Evolutionary conservation across 2,329 filamentous ascomycete genomes (phyloP), one percentile per base, ranked within the genome.

Genomic region (Aspergillus oerlinghausenensis): DNA sequence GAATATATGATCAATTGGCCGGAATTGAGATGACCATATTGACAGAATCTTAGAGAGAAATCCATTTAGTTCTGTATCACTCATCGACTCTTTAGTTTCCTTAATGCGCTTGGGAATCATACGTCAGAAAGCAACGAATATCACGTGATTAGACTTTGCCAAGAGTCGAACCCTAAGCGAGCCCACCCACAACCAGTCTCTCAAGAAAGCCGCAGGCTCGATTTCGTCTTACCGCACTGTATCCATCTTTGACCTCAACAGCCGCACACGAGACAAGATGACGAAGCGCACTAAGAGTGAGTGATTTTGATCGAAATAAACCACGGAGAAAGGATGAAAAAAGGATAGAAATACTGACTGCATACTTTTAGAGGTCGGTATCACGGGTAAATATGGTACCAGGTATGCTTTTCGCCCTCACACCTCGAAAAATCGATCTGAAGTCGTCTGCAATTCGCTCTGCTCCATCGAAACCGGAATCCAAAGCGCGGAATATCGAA

Each of bases 341-440:
- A 49, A 48, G 25, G 42, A 48, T 32, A 45, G 28, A 56, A 45
- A 43, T 26, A 54, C 51, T 51, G 38, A 55, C 40, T 51, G 54
- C 26, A 50, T 64, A 55, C 58, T 55, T 61, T 55, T 68, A 82
- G 79, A 96, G 89, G 92, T 96, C 87, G 91, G 91, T 80, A 92
- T 97, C 80, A 97, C 93, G 84, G 90, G 92, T 83, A 95, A 96
- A 88, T 97, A 96, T 83, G 92, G 92, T 86, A 92, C 89, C 78
- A 90, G 92, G 88, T 95, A 89, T 80, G 88, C 74, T 72, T 65
- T 65, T 65, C 67, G 57, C 63, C 67, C 63, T 63, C 26, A 52
- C 56, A 57, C 54, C 50, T 54, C 59, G 58, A 61, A 60, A 43
- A 60, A 47, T 50, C 60, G 55, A 47, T 50, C 56, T 51, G 50